Evolutionary conservation across 352 stramenopile species (phyloP).

Genomic region (Pythium rhizo-oryzae): DNA sequence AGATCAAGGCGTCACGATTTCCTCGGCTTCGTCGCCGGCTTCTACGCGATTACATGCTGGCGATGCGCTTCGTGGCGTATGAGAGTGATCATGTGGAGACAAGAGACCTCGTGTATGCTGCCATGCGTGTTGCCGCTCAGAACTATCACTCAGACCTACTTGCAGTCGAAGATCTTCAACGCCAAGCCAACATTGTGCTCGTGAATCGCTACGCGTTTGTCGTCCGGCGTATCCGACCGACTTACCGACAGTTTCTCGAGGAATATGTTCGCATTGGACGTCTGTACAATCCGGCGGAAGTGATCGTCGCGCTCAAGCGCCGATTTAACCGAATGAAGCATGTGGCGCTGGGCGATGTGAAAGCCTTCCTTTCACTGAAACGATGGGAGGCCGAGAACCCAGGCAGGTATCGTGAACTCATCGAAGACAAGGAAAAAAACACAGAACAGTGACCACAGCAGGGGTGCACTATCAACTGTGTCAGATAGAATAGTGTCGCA

Average conservation of each 20-base stretch:
- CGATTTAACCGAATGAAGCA: constrained; percentile 4
- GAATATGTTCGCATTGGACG: constrained; percentile 18
- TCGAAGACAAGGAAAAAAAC: constrained; percentile 11
- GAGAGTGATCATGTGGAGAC: constrained; percentile 45
- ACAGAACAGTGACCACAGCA: not conserved
- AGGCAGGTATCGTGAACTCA: constrained; percentile 21
- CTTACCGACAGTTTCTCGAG: constrained; percentile 42
- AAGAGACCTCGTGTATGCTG: constrained; percentile 45
- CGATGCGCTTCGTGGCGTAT: constrained; percentile 41
- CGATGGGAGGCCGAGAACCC: constrained; percentile 35
- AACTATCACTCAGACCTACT: constrained; percentile 44
- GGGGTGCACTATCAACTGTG: no score
- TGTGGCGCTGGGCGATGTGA: constrained; percentile 25
- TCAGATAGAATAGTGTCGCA: no score
- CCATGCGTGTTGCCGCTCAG: constrained; percentile 42
- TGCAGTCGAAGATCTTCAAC: constrained; percentile 34
- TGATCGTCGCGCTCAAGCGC: constrained; percentile 31
- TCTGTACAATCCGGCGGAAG: constrained; percentile 32
- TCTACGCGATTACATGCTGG: constrained; percentile 49
- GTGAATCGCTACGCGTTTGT: constrained; percentile 24
- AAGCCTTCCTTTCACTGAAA: constrained; percentile 52
- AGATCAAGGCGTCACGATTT: constrained; percentile 37
- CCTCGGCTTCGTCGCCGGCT: constrained; percentile 41
- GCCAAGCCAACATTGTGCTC: constrained; percentile 41
- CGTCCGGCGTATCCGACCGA: constrained; percentile 6